These are phyloP conservation scores for Geotrichum reessii DNA, from an alignment of 1,139 yeast species.

Conservation along the genomic window DNA sequence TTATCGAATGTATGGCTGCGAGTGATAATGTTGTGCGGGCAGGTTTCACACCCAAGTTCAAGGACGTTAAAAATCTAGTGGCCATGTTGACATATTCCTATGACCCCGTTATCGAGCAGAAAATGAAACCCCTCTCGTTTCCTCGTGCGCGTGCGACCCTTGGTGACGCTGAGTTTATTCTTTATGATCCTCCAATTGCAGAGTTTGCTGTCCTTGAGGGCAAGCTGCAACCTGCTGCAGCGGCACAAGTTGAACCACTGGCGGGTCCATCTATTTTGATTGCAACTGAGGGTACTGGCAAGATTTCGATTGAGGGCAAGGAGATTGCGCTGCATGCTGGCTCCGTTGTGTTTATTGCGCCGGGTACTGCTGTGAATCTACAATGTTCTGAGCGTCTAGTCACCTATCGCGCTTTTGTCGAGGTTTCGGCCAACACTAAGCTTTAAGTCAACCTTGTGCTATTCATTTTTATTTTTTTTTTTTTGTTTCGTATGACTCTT, in stretches of 20 bases:
- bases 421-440: conserved; percentile 8
- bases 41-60: conserved; percentile 97
- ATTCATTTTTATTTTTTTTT: neutral
- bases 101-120: conserved; percentile 87
- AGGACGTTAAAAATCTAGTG: conserved; percentile 86
- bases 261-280: conserved; percentile 87
- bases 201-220: conserved; percentile 91
- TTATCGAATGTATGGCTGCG: conserved; percentile 99
- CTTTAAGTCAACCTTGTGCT: neutral
- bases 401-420: conserved; percentile 28
- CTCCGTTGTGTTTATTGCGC: conserved; percentile 77
- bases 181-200: conserved; percentile 93
- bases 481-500: neutral
- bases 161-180: conserved; percentile 42
- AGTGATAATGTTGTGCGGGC: conserved; percentile 97
- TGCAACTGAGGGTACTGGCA: conserved; percentile 75
- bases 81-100: conserved; percentile 85
- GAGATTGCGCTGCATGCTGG: conserved; percentile 51
- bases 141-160: conserved; percentile 65
- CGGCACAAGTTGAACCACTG: conserved; percentile 46
- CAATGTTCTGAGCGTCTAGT: conserved; percentile 35
- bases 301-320: conserved; percentile 43
- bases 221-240: conserved; percentile 43
- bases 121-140: conserved; percentile 67
- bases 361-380: conserved; percentile 60